These are phyloP conservation scores for Pseudogymnoascus pannorum DNA, from an alignment of 2,329 filamentous ascomycete species.

Conservation along the genomic window DNA sequence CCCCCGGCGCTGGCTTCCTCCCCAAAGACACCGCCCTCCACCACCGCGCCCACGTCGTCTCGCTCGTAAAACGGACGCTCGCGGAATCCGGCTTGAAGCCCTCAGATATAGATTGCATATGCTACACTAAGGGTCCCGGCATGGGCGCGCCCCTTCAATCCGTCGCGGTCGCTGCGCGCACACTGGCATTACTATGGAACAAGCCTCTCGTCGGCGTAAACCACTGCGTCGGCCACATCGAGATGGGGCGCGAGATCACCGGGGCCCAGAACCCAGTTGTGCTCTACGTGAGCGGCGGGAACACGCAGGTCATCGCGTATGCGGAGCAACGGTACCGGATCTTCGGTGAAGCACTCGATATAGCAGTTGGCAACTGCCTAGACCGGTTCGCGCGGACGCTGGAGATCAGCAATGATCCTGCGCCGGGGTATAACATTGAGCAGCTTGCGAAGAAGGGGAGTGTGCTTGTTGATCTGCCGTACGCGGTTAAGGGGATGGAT, in stretches of 20 bases:
- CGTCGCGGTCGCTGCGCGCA: constrained; percentile 78
- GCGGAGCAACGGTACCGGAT: constrained; percentile 91
- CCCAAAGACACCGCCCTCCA: constrained; percentile 94
- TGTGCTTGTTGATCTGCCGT: constrained; percentile 77
- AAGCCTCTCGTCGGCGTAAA: constrained; percentile 92
- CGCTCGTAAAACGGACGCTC: constrained; percentile 73
- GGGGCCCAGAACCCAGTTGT: constrained; percentile 88
- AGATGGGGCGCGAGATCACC: constrained; percentile 94
- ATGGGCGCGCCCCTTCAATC: constrained; percentile 91
- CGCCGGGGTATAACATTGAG: constrained; percentile 97
- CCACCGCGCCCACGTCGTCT: constrained; percentile 78
- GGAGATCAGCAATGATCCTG: constrained; percentile 88
- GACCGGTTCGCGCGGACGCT: constrained; percentile 92
- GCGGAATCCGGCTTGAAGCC: constrained; percentile 55
- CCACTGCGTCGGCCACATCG: constrained; percentile 96
- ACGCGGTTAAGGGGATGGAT: constrained; percentile 98
- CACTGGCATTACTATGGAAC: constrained; percentile 74
- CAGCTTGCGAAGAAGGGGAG: constrained; percentile 72
- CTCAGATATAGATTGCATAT: constrained; percentile 77
- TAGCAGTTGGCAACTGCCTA: constrained; percentile 94
- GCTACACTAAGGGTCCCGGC: constrained; percentile 90
- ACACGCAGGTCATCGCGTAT: constrained; percentile 97
- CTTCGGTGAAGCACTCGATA: constrained; percentile 95
- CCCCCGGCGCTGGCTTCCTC: constrained; percentile 87
- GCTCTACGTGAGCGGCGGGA: constrained; percentile 89